Evolutionary conservation across 768 basidiomycete genomes (phyloP).

Genomic region (Lyophyllum atratum): DNA sequence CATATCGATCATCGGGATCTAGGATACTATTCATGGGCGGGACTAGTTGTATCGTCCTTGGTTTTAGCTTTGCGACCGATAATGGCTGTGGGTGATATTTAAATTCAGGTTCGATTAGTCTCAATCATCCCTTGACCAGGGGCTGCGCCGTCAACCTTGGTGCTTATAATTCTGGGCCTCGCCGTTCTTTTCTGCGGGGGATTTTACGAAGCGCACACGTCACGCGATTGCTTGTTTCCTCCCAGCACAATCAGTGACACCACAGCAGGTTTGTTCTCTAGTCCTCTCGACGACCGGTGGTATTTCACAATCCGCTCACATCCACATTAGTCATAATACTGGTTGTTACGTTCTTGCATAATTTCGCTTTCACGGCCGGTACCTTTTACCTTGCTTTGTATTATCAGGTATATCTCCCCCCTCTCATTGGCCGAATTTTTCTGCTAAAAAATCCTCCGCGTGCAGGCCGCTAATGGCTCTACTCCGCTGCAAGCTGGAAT

Average conservation of each 20-base stretch:
- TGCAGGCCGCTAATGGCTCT: conserved; percentile 68
- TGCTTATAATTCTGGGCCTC: conserved; percentile 58
- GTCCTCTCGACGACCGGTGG: neutral
- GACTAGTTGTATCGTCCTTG: conserved; percentile 73
- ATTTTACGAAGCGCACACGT: conserved; percentile 67
- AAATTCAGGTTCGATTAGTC: conserved; percentile 2
- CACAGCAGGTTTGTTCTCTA: conserved; percentile 52
- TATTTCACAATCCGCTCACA: conserved; percentile 15
- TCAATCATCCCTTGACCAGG: conserved; percentile 44
- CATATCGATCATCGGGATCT: conserved; percentile 13
- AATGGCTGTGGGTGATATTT: conserved; percentile 59
- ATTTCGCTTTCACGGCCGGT: conserved; percentile 80
- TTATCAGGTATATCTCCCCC: conserved; percentile 59
- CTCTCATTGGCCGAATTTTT: conserved; percentile 12
- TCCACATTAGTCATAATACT: conserved; percentile 59
- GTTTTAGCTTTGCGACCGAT: conserved; percentile 75
- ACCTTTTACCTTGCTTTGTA: conserved; percentile 86
- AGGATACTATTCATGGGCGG: conserved; percentile 77
- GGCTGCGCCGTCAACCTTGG: conserved; percentile 60
- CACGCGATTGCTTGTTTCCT: conserved; percentile 74
- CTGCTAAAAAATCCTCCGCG: neutral
- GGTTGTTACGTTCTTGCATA: conserved; percentile 75
- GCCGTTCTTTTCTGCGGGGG: conserved; percentile 58
- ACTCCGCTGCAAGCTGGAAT: conserved; percentile 75
- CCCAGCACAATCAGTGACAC: conserved; percentile 57